phyloP scores from a whole-genome alignment of 2,329 filamentous ascomycete genomes.

The Trichoderma breve region DNA sequence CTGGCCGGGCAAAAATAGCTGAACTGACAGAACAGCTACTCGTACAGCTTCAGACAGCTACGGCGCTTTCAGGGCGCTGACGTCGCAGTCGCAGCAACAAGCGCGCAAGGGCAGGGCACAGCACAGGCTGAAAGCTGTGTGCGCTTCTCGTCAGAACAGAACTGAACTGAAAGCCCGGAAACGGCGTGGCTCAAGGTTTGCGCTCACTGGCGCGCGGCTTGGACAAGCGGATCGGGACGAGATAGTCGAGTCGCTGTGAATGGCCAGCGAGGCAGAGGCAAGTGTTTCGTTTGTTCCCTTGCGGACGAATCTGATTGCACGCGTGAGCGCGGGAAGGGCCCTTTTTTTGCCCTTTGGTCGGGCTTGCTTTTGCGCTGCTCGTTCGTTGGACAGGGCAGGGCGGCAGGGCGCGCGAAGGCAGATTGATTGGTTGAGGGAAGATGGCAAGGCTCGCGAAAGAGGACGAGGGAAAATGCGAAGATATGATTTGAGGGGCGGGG shows the following conservation, averaged over 20 bases:
- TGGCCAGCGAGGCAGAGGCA: slow-evolving; percentile 24
- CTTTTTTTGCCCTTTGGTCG: slow-evolving; percentile 20
- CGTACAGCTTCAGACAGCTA: neutral
- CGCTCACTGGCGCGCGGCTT: slow-evolving; percentile 18
- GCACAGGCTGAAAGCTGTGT: neutral
- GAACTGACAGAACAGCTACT: neutral
- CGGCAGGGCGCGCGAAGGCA: slow-evolving; percentile 31
- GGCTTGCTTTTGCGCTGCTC: slow-evolving; percentile 8
- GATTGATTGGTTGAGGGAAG: slow-evolving; percentile 46
- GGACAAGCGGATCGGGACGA: slow-evolving; percentile 23
- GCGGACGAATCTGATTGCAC: slow-evolving; percentile 27
- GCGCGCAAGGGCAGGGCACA: neutral
- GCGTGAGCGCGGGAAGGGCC: slow-evolving; percentile 23
- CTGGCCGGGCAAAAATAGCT: neutral
- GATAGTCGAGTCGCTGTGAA: slow-evolving; percentile 25
- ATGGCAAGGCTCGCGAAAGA: slow-evolving; percentile 35
- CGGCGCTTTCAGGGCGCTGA: neutral
- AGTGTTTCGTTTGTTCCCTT: slow-evolving; percentile 20
- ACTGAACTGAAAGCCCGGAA: neutral
- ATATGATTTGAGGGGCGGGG: slow-evolving; percentile 53
- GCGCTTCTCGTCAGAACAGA: neutral
- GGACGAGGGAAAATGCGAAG: slow-evolving; percentile 44
- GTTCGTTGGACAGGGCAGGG: slow-evolving; percentile 34
- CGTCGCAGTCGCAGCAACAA: neutral
- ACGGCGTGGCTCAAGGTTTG: slow-evolving; percentile 10